Evolutionary conservation across 805 yeast genomes (phyloP).

Genomic region (Saturnispora zaruensis): DNA sequence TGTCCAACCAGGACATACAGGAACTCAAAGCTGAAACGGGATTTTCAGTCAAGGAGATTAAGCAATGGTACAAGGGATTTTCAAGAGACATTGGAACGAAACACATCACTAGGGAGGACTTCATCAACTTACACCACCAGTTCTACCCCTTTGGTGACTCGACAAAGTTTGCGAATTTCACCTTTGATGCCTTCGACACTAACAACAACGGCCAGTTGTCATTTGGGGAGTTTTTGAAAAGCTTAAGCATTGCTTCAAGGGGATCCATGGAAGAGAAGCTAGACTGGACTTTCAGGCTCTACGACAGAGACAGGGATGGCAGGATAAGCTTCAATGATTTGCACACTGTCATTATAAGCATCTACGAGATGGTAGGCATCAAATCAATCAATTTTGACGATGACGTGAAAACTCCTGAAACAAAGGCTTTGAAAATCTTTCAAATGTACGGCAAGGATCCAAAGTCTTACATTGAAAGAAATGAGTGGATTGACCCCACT

Average conservation of each 20-base stretch:
- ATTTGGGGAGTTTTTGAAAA: slow-evolving; percentile 86
- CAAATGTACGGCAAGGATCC: slow-evolving; percentile 2
- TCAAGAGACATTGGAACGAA: slow-evolving; percentile 91
- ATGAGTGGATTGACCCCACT: slow-evolving; percentile 77
- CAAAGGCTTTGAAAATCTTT: slow-evolving; percentile 65
- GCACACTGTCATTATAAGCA: slow-evolving; percentile 68
- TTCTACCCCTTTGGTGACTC: slow-evolving; percentile 99
- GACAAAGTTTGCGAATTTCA: slow-evolving; percentile 76
- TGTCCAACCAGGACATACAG: slow-evolving; percentile 82
- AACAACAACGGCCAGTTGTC: slow-evolving; percentile 76
- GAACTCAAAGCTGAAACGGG: slow-evolving; percentile 78
- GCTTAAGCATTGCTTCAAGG: slow-evolving; percentile 76
- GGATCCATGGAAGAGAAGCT: slow-evolving; percentile 80
- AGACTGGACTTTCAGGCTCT: slow-evolving; percentile 81
- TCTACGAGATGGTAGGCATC: slow-evolving; percentile 91
- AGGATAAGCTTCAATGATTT: slow-evolving; percentile 68
- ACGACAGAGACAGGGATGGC: slow-evolving; percentile 79
- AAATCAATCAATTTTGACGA: slow-evolving; percentile 75
- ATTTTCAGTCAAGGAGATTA: slow-evolving; percentile 87
- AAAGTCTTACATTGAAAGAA: slow-evolving; percentile 43
- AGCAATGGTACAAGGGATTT: slow-evolving; percentile 98
- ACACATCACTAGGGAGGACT: slow-evolving; percentile 76
- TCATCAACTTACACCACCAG: slow-evolving; percentile 86
- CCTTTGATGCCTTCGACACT: slow-evolving; percentile 82
- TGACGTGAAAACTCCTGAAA: slow-evolving; percentile 88